Conservation (phyloP, 225 moss, liverwort and hornwort species). For the Rhytidiadelphus loreus region DNA sequence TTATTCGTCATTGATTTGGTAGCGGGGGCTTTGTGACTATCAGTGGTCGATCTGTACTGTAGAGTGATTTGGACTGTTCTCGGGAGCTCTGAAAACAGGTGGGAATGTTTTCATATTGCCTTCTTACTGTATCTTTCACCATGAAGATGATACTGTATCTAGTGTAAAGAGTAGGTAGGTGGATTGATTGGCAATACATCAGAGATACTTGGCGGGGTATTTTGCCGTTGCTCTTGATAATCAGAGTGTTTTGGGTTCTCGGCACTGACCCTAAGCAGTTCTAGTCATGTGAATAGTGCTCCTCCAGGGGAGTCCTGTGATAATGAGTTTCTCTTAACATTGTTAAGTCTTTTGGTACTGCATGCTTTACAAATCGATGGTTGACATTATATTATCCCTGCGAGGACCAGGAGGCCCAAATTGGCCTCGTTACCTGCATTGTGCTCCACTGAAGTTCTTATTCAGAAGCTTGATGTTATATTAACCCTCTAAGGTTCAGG, state of each 20-base stretch:
- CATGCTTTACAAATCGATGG: not conserved
- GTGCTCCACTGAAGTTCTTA: not conserved
- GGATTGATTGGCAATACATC: not conserved
- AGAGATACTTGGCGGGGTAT: not conserved
- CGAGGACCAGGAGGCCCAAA: not conserved
- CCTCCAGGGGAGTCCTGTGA: not conserved
- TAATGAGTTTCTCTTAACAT: not conserved
- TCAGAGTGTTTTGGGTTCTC: not conserved
- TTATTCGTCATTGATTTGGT: not conserved
- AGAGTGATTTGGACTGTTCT: not conserved
- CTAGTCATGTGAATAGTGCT: not conserved
- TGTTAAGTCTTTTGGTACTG: not conserved
- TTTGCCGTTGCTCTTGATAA: not conserved
- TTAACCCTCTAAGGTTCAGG: not conserved
- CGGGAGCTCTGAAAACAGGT: not conserved
- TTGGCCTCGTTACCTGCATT: not conserved
- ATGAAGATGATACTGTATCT: not conserved
- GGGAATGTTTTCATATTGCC: not conserved
- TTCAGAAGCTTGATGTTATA: not conserved
- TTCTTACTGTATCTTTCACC: not conserved
- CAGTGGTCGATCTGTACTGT: not conserved
- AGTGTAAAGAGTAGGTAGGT: not conserved
- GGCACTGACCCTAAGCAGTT: not conserved
- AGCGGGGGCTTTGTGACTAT: not conserved
- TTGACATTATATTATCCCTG: not conserved